Conservation (phyloP, 1,284 basidiomycete genomes). For the Pholiota adiposa region DNA sequence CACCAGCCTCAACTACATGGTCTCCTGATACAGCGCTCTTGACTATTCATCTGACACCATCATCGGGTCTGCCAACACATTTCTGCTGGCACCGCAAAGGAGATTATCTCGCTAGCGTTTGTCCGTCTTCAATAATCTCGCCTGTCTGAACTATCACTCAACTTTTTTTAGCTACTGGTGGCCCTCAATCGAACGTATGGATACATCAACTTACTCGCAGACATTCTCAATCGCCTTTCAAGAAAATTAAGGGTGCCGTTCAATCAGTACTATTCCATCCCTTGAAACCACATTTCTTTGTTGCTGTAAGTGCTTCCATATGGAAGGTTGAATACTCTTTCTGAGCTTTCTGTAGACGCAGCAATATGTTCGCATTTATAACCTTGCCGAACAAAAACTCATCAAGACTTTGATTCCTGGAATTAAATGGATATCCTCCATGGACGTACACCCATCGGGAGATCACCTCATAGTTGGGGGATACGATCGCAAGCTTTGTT, state of each 20-base stretch:
- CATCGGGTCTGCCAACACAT: conserved; percentile 83
- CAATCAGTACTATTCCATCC: conserved; percentile 97
- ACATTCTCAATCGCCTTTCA: conserved; percentile 97
- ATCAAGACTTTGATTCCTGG: conserved; percentile 93
- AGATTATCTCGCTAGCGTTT: conserved; percentile 95
- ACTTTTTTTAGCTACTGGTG: conserved; percentile 53
- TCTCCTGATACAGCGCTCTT: conserved; percentile 59
- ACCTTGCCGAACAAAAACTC: conserved; percentile 91
- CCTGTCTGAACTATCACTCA: conserved; percentile 10
- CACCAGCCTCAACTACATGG: conserved; percentile 48
- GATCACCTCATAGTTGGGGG: conserved; percentile 97
- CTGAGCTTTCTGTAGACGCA: conserved; percentile 68
- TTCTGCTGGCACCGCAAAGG: conserved; percentile 94
- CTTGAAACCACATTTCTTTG: conserved; percentile 93
- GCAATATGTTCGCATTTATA: conserved; percentile 95
- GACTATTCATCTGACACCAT: conserved; percentile 60
- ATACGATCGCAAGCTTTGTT: conserved; percentile 96
- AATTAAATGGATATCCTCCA: conserved; percentile 94
- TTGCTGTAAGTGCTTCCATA: conserved; percentile 70
- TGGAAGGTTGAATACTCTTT: conserved; percentile 13
- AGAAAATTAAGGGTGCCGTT: conserved; percentile 88
- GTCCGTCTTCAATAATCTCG: conserved; percentile 35
- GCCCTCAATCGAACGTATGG: conserved; percentile 78
- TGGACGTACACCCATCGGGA: conserved; percentile 95
- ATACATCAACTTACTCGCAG: conserved; percentile 95